Evolutionary conservation across 257 asterid species (phyloP).

Genomic region (Solanum corneliomulleri): DNA sequence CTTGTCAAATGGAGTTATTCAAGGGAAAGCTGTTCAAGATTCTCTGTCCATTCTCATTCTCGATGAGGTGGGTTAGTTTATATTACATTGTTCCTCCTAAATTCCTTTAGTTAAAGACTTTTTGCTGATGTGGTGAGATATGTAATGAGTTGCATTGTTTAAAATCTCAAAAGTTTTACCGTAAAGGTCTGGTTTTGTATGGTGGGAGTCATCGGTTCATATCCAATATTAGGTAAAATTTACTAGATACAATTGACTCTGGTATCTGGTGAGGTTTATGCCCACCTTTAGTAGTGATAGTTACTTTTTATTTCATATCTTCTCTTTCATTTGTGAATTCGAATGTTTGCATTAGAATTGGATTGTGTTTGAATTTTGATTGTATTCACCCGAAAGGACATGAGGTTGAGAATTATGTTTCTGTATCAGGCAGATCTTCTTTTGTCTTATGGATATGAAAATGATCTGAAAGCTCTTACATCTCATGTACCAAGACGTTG

Average conservation of each 20-base stretch:
- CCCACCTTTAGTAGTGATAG: background rate
- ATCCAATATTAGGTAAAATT: background rate
- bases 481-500: constrained; percentile 74
- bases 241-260: background rate
- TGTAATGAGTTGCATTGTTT: background rate
- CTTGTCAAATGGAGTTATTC: constrained; percentile 45
- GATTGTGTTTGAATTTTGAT: background rate
- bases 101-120: background rate
- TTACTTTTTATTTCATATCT: background rate
- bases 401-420: constrained; percentile 5
- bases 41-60: constrained; percentile 81
- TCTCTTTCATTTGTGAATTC: background rate
- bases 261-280: background rate
- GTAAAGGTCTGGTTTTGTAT: background rate
- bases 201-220: background rate
- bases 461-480: constrained; percentile 71
- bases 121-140: background rate
- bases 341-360: background rate
- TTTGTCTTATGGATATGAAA: constrained; percentile 84
- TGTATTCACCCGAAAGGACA: background rate
- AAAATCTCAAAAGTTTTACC: background rate
- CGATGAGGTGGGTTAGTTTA: constrained; percentile 61
- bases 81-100: background rate
- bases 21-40: constrained; percentile 56
- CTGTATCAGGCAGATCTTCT: constrained; percentile 89